phyloP scores from a whole-genome alignment of 208 protist genomes.

The Crithidia fasciculata region DNA sequence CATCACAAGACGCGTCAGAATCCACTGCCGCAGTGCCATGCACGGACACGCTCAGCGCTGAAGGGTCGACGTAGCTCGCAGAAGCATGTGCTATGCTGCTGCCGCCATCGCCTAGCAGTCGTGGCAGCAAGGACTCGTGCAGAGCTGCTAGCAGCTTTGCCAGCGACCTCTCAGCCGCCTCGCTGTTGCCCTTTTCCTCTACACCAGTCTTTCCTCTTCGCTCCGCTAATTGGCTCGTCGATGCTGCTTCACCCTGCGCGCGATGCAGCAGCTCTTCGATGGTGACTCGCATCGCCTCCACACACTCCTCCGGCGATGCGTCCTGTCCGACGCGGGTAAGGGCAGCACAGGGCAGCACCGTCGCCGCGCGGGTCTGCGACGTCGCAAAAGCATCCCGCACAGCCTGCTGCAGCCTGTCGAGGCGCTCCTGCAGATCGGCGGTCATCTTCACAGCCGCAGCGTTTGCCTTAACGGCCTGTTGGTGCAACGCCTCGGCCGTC shows the following conservation, averaged over 20 bases:
- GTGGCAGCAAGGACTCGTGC: constrained; percentile 14
- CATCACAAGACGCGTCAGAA: neutral
- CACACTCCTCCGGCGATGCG: neutral
- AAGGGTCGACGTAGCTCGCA: neutral
- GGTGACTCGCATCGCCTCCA: constrained; percentile 2
- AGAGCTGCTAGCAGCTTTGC: constrained; percentile 13
- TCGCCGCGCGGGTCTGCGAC: neutral
- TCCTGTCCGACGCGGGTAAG: neutral
- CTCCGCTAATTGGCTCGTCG: neutral
- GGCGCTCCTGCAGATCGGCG: neutral
- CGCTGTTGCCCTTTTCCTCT: neutral
- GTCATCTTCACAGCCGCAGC: neutral
- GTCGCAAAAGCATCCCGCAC: neutral
- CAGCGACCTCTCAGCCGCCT: neutral
- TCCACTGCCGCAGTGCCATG: neutral
- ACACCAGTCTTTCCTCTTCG: neutral
- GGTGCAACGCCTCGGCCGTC: neutral
- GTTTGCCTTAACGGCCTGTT: neutral
- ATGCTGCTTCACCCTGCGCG: neutral
- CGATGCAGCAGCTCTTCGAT: constrained; percentile 2
- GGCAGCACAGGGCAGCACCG: neutral
- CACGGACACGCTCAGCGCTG: neutral
- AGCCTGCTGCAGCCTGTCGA: neutral
- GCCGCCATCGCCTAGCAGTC: neutral
- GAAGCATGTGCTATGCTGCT: neutral